Evolutionary conservation across 108 stramenopile species (phyloP), one percentile per base, ranked within the genome.

Genomic region (Nannochloropsis granulata): DNA sequence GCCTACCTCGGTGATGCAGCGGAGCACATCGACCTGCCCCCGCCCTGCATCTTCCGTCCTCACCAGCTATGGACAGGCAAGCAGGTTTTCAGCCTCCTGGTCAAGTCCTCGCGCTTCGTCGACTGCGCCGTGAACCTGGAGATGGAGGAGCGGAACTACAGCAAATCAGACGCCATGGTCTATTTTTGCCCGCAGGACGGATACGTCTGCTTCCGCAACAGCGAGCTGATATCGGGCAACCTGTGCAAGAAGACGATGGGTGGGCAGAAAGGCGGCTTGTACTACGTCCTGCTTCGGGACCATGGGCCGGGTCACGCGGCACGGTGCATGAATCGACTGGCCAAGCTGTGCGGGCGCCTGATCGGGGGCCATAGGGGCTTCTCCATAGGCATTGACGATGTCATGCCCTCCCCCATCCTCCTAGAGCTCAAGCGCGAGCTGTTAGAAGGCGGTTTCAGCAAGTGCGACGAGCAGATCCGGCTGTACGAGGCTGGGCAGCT

Each of bases 341-440:
- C 97, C 16, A 97, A 96, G 85, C 89, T 99, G 25, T 95, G 95
- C 88, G 93, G 95, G 12, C 91, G 97, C 25, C 98, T 92, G 85
- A 94, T 98, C 86, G 98, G 96, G 24, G 90, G 90, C 82, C 93
- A 96, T 90, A 83, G 92, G 44, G 98, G 97, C 3, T 96, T 99
- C 85, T 94, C 94, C 44, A 99, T 99, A 44, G 98, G 98, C 34
- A 97, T 99, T 82, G 94, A 97, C 25, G 98, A 99, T 86, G 98
- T 99, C 13, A 96, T 95, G 12, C 97, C 98, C 26, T 93, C 93
- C 12, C 86, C 84, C 23, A 89, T 91, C 21, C 86, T 98, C 44
- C 90, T 86, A 45, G 84, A 88, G 81, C 78, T 81, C 23, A 84
- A 82, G 45, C 82, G 82, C 79, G 25, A 81, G 43, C 45, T 84